phyloP scores from a whole-genome alignment of 192 early-diverging fungal species.

The Coemansia sp. region DNA sequence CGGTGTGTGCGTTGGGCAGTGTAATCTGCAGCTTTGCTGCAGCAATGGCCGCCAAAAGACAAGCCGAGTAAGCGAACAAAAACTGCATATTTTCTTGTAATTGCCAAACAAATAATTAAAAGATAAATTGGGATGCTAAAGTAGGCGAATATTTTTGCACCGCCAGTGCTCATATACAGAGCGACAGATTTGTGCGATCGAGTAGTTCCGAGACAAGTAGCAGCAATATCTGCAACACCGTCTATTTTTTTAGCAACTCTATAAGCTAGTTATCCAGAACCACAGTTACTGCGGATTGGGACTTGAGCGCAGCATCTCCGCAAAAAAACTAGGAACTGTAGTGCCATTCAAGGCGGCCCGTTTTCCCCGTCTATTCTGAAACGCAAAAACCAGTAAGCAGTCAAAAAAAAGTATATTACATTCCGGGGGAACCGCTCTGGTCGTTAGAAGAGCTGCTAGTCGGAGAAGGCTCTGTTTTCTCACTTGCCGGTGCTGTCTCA shows the following conservation, averaged over 20 bases:
- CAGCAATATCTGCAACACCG: neutral
- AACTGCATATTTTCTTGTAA: conserved; percentile 5
- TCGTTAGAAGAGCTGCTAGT: too few species aligned
- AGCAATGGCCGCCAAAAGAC: conserved; percentile 23
- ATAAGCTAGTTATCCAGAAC: too few species aligned
- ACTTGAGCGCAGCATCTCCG: neutral
- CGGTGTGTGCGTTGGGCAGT: conserved; percentile 47
- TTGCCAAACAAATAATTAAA: neutral
- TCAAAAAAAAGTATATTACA: too few species aligned
- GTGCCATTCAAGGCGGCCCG: too few species aligned
- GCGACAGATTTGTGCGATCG: neutral
- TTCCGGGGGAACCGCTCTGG: too few species aligned
- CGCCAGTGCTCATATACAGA: neutral
- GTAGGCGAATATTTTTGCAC: neutral
- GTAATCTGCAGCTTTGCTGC: conserved; percentile 45
- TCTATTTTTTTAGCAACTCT: neutral
- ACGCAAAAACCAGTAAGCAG: too few species aligned
- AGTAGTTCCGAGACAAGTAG: neutral
- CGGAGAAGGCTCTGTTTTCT: too few species aligned
- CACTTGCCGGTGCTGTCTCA: too few species aligned
- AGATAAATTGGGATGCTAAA: neutral
- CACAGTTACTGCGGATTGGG: too few species aligned
- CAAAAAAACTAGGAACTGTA: neutral
- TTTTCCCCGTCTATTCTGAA: too few species aligned
- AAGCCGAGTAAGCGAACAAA: conserved; percentile 15